Evolutionary conservation across 1,284 basidiomycete species (phyloP), one percentile per base, ranked within the genome.

Genomic region (Psilocybe mexicana): DNA sequence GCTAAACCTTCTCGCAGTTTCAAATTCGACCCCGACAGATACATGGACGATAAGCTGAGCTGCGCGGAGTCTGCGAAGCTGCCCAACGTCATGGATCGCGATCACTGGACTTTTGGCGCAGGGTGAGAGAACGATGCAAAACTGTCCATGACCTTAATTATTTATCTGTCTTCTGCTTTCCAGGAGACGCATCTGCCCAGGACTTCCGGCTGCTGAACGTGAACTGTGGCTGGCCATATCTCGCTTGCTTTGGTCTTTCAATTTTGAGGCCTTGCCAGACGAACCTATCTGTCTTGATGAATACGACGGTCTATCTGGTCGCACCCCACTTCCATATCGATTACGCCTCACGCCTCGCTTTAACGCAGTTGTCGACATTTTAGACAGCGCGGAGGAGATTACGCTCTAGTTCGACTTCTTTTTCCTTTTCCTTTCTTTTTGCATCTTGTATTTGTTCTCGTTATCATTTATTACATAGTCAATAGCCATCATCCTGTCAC

Each of bases 261-360:
- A 60, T 25, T 72, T 77, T 65, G 67, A 71, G 25, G 65, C 70
- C 54, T 69, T 76, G n/a, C 70, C 74, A 0, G 70, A 64, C 2
- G 71, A 76, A 48, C 74, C 74, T 0, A 76, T 77, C 38, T 70
- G 72, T 50, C 63, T 77, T 43, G 74, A 72, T 49, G 75, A 76
- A 55, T 77, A 77, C 44, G 75, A 76, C 51, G 76, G 76, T 5
- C 63, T 72, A n/a, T 76, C 76, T 28, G 76, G 76, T 11, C 70
- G 75, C 24, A 73, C 74, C 0, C 75, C 75, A 2, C 44, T 59
- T 33, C 60, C 62, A 7, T 63, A 57, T 48, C 52, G 60, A 14
- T 43, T 63, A 43, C 59, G 43, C 18, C 54, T 59, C 44, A 44
- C 52, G 14, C 60, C 62, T 47, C 54, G 62, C 12, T 60, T 66